These are phyloP conservation scores for Suillus subluteus DNA, from an alignment of 768 basidiomycete species.

Conservation along the genomic window DNA sequence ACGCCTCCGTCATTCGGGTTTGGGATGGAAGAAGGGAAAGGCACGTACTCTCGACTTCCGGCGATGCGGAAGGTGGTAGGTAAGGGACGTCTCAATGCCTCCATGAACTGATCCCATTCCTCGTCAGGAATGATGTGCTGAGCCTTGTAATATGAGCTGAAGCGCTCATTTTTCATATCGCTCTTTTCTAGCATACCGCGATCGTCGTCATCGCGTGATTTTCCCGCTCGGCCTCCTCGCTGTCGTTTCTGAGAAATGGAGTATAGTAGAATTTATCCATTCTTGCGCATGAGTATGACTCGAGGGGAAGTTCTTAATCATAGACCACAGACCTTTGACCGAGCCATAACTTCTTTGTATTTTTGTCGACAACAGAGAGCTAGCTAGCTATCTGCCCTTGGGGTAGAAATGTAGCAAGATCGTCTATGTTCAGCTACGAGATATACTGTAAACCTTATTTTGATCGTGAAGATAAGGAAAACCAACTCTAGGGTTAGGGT, in stretches of 20 bases:
- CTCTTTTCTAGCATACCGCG: slow-evolving; percentile 57
- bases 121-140: slow-evolving; percentile 77
- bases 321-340: slow-evolving; percentile 13
- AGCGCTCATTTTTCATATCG: slow-evolving; percentile 73
- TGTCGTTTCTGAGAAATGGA: slow-evolving; percentile 19
- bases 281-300: slow-evolving; percentile 1
- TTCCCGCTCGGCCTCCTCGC: slow-evolving; percentile 21
- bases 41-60: slow-evolving; percentile 78
- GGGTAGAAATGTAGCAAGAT: neutral
- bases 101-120: slow-evolving; percentile 80
- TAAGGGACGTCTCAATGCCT: slow-evolving; percentile 66
- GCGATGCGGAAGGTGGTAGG: slow-evolving; percentile 96
- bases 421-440: neutral
- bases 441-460: neutral
- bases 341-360: slow-evolving; percentile 7
- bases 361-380: neutral
- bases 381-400: neutral
- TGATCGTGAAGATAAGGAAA: slow-evolving; percentile 2
- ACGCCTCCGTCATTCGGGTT: slow-evolving; percentile 12
- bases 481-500: slow-evolving; percentile 12
- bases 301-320: neutral
- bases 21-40: neutral
- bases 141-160: slow-evolving; percentile 69
- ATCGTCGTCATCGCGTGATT: slow-evolving; percentile 40
- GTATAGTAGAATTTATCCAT: neutral